Evolutionary conservation across 2,329 filamentous ascomycete genomes (phyloP), one percentile per base, ranked within the genome.

Genomic region (Whalleya microplaca): DNA sequence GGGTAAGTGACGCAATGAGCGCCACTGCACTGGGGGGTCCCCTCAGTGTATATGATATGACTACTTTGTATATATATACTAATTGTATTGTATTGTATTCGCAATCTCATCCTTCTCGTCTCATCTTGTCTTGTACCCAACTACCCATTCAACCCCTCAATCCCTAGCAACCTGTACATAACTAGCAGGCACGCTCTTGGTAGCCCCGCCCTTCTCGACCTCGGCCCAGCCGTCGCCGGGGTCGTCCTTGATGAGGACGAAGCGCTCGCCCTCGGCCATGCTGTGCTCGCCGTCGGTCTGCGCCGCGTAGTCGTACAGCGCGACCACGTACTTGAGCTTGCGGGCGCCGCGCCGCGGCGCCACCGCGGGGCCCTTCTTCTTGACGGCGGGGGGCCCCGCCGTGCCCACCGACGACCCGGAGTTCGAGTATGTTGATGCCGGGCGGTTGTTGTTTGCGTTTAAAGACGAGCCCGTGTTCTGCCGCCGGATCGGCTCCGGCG

Each of bases 201-300:
- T 91, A 41, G 87, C 79, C 1, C 93, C 93, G 18, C 91, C 92
- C 74, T 91, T 92, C 78, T 98, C 95, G 18, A 99, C 95, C 77
- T 98, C 95, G 23, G 88, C 91, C 95, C 95, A 99, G 0, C 95
- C 95, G 76, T 98, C 95, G 1, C 95, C 95, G 0, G 87, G 84
- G 70, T 98, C 94, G 54, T 91, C 87, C 67, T 88, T 92, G 59
- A 97, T 86, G 29, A 99, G 79, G 41, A 99, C 92, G 68, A 99
- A 96, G 49, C 87, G 84, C 75, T 99, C 95, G 0, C 95, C 95
- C 74, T 96, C 94, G 0, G 73, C 72, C 91, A 99, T 99, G 68
- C 83, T 92, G 73, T 94, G 92, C 75, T 99, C 95, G 7, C 86
- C 84, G 5, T 96, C 91, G 64, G 87, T 92, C 67, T 92, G 88